These are phyloP conservation scores for Magnaporthiopsis poae DNA, from an alignment of 2,329 filamentous ascomycete genomes.

Conservation along the genomic window DNA sequence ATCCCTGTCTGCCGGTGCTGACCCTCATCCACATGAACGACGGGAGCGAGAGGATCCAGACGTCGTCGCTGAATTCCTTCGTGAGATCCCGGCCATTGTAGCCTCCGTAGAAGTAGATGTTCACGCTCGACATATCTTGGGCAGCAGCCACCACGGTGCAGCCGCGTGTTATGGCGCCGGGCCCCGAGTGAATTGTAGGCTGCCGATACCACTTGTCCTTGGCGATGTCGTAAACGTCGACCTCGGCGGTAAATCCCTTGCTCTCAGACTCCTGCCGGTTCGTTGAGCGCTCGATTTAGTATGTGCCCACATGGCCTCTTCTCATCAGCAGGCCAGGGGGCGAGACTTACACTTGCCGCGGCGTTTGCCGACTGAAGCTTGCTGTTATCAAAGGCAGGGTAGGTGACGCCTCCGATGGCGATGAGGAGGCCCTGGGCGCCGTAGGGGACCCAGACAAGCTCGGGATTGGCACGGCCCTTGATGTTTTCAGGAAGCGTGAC, in stretches of 20 bases:
- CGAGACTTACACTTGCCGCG: constrained; percentile 29
- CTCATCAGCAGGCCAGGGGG: neutral
- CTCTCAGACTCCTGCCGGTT: constrained; percentile 47
- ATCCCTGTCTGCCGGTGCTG: constrained; percentile 35
- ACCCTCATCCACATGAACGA: constrained; percentile 68
- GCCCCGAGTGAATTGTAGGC: constrained; percentile 49
- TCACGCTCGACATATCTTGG: constrained; percentile 62
- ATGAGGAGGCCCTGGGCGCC: constrained; percentile 66
- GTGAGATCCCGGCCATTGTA: constrained; percentile 44
- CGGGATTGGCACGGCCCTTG: constrained; percentile 49
- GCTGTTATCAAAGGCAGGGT: constrained; percentile 38
- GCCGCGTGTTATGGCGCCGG: constrained; percentile 49
- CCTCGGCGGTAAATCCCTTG: constrained; percentile 58
- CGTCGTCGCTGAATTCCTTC: constrained; percentile 47
- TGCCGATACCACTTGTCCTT: constrained; percentile 60
- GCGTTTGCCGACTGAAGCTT: constrained; percentile 21
- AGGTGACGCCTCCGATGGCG: constrained; percentile 63
- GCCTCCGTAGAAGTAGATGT: constrained; percentile 78
- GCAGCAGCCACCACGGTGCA: constrained; percentile 68
- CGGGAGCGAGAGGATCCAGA: constrained; percentile 73
- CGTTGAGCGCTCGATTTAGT: neutral
- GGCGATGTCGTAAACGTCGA: constrained; percentile 63
- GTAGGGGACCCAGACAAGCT: constrained; percentile 68
- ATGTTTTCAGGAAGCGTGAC: constrained; percentile 38
- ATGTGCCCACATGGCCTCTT: neutral